These are phyloP conservation scores for Parascedosporium putredinis DNA, from an alignment of 2,329 filamentous ascomycete genomes.

Conservation along the genomic window DNA sequence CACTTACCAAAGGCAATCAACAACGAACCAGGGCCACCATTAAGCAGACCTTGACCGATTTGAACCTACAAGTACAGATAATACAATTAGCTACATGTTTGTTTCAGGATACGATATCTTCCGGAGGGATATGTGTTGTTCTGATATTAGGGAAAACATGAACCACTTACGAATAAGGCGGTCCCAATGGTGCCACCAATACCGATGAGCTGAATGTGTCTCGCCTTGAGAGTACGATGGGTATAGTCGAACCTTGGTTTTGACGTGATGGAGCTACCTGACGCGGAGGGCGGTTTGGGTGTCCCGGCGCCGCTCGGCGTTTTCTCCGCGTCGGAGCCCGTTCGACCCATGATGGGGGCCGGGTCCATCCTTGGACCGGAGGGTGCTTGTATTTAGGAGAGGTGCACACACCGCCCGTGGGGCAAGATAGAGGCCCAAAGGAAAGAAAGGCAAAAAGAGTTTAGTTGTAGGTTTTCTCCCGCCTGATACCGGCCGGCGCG, in stretches of 20 bases:
- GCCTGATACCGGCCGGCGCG: too few species aligned
- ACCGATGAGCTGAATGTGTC: slow-evolving; percentile 49
- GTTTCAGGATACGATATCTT: too few species aligned
- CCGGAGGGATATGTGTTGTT: too few species aligned
- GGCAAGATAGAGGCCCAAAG: too few species aligned
- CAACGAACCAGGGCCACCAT: slow-evolving; percentile 48
- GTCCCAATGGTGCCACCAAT: slow-evolving; percentile 58
- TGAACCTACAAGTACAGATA: slow-evolving; percentile 24
- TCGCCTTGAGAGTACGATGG: slow-evolving; percentile 41
- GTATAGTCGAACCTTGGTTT: slow-evolving; percentile 25
- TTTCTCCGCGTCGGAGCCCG: slow-evolving; percentile 10
- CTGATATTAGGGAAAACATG: slow-evolving; percentile 13
- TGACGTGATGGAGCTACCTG: neutral
- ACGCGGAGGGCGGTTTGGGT: neutral
- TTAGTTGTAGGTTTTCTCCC: too few species aligned
- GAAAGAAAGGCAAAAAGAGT: too few species aligned
- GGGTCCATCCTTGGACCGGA: too few species aligned
- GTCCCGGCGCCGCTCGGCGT: neutral
- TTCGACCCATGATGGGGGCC: neutral
- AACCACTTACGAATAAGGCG: slow-evolving; percentile 38
- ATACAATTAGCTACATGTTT: too few species aligned
- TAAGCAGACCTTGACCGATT: slow-evolving; percentile 47
- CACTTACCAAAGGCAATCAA: slow-evolving; percentile 40
- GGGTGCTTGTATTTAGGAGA: too few species aligned
- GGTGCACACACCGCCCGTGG: too few species aligned